Conservation (phyloP, 495 filamentous ascomycete species). For the Podospora didyma region DNA sequence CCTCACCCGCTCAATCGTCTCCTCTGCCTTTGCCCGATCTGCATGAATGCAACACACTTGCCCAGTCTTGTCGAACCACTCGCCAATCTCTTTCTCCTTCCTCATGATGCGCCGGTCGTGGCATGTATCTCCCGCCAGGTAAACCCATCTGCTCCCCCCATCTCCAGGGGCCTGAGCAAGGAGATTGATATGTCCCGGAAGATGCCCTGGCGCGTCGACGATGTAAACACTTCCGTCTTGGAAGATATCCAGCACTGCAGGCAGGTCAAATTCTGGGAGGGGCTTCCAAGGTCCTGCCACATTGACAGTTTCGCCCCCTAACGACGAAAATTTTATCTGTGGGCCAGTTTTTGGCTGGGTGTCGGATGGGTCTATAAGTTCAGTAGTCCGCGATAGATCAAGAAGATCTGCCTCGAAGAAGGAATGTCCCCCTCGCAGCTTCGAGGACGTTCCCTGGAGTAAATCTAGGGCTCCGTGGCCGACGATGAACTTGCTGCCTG, state of each 20-base stretch:
- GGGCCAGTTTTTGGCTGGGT: no score
- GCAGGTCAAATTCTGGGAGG: conserved; percentile 15
- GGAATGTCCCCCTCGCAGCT: conserved; percentile 28
- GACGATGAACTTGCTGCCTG: conserved; percentile 30
- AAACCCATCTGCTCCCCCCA: conserved; percentile 22
- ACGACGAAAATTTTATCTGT: no score
- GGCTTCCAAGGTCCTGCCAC: conserved; percentile 20
- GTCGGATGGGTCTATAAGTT: conserved; percentile 24
- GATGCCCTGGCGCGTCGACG: conserved; percentile 42
- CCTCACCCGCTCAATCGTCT: conserved; percentile 30
- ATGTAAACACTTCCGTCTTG: conserved; percentile 34
- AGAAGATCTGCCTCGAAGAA: conserved; percentile 40
- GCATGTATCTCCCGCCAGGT: conserved; percentile 42
- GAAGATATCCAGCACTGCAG: conserved; percentile 38
- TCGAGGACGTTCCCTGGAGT: conserved; percentile 20
- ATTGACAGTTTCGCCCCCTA: neutral
- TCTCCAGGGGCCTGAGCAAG: conserved; percentile 19
- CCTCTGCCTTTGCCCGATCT: conserved; percentile 27
- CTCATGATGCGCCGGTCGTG: conserved; percentile 40
- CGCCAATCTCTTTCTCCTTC: conserved; percentile 34
- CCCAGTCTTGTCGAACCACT: conserved; percentile 33
- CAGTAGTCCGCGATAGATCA: conserved; percentile 29
- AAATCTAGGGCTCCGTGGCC: conserved; percentile 33
- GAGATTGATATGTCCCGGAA: conserved; percentile 43
- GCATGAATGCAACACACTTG: conserved; percentile 36